Percentiles rank a stretch among this genome's conserved stretches.
Conservation (phyloP, 768 basidiomycete genomes). For the Erythrobasidium yunnanense region DNA sequence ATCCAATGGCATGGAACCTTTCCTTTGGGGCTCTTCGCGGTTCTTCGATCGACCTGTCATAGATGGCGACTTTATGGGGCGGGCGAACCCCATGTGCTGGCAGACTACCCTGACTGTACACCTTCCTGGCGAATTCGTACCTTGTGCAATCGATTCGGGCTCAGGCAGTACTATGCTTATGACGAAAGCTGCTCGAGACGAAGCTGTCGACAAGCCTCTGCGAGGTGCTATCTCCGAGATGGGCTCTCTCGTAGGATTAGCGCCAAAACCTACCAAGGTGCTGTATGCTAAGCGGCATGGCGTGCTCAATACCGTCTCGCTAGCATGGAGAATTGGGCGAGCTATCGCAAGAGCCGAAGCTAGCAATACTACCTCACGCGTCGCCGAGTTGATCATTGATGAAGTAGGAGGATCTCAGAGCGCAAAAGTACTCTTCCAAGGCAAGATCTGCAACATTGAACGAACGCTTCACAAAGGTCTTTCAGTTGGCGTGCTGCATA, state of each 20-base stretch:
- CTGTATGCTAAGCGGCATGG: slow-evolving; percentile 44
- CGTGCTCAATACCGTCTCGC: slow-evolving; percentile 49
- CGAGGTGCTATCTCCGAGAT: slow-evolving; percentile 48
- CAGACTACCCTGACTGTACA: slow-evolving; percentile 36
- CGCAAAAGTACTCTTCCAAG: slow-evolving; percentile 48
- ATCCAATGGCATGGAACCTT: slow-evolving; percentile 43
- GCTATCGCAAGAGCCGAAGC: slow-evolving; percentile 43
- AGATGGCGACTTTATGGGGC: slow-evolving; percentile 43
- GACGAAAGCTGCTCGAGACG: slow-evolving; percentile 41
- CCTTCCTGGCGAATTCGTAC: not conserved
- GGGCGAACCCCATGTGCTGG: slow-evolving; percentile 39
- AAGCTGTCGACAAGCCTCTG: slow-evolving; percentile 40
- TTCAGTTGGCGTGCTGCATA: not conserved
- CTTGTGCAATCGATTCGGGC: not conserved
- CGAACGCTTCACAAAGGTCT: slow-evolving; percentile 1
- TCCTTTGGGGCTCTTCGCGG: slow-evolving; percentile 34
- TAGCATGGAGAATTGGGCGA: slow-evolving; percentile 56
- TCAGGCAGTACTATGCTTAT: slow-evolving; percentile 6
- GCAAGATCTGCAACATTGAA: slow-evolving; percentile 46
- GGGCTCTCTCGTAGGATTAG: slow-evolving; percentile 49
- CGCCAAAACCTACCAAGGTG: slow-evolving; percentile 45
- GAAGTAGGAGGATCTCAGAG: slow-evolving; percentile 40
- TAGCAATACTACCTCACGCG: slow-evolving; percentile 44
- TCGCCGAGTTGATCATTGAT: slow-evolving; percentile 40
- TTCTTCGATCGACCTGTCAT: slow-evolving; percentile 35